These are phyloP conservation scores for Salix exigua DNA, from an alignment of 345 rosid genomes.

Conservation along the genomic window DNA sequence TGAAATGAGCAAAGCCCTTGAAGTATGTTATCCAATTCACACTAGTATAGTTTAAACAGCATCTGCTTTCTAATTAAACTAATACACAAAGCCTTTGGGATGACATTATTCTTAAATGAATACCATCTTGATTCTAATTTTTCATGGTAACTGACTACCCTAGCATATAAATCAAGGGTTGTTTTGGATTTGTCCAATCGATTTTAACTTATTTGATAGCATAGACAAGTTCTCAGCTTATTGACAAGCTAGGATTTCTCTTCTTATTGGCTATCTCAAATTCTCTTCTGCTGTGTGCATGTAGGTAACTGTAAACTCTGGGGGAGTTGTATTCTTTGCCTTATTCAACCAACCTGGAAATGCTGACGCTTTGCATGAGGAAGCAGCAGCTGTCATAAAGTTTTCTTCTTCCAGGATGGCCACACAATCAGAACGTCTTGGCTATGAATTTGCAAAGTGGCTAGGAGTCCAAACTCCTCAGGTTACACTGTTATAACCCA, in stretches of 20 bases:
- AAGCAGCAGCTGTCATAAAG: slow-evolving; percentile 97
- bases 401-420: slow-evolving; percentile 99
- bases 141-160: not conserved
- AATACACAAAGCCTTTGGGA: not conserved
- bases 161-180: not conserved
- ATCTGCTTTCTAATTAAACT: not conserved
- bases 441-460: slow-evolving; percentile 97
- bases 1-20: slow-evolving; percentile 80
- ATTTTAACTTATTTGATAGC: not conserved
- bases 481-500: slow-evolving; percentile 40
- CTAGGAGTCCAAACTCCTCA: slow-evolving; percentile 90
- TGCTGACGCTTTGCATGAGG: slow-evolving; percentile 49
- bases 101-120: not conserved
- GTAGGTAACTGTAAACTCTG: slow-evolving; percentile 95
- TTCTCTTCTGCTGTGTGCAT: slow-evolving; percentile 27
- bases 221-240: not conserved
- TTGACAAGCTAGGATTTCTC: not conserved
- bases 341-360: slow-evolving; percentile 53
- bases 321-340: slow-evolving; percentile 99
- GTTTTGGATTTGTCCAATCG: not conserved
- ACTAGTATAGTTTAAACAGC: not conserved
- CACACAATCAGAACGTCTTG: slow-evolving; percentile 97
- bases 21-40: slow-evolving; percentile 44
- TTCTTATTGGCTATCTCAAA: slow-evolving; percentile 20
- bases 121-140: not conserved